Base-by-base conservation (phyloP, 2,329 filamentous ascomycete species). In the Fusarium concolor region DNA sequence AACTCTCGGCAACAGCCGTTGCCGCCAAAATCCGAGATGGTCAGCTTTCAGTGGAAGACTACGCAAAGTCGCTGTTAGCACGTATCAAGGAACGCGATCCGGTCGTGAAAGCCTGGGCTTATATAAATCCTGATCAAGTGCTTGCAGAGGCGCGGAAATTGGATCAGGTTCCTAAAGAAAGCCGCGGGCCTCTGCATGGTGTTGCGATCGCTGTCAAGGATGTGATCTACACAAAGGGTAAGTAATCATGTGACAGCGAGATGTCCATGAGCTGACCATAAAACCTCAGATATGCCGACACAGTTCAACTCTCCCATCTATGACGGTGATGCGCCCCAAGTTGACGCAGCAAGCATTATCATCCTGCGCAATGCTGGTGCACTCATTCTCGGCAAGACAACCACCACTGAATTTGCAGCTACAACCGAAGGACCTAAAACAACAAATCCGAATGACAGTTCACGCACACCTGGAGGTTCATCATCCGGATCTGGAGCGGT, bases 401-500 rank as follows among this genome's bases (percentile, higher is more conserved):
- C 62, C 1, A 65, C 62, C 1, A 89, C 88, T 0, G 86, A 89
- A 70, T 89, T 90, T 65, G 84, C 87, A 0, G 82, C 83, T 0
- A 86, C 82, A 0, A 79, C 78, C 0, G 72, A 78, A 8, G 87
- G 87, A 0, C 80, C 83, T 0, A 78, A 79, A 37, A 88, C 86
- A 0, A 72, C 76, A 3, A 91, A 91, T 67, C 86, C 88, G 0
- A 91, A 91, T 59, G 89, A 91, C 70, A 75, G 79, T 2, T 83
- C 81, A 0, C 82, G 90, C 1, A 90, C 88, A 0, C 88, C 89
- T 0, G 88, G 89, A 2, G 88, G 89, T n/a, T 90, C 88, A 0
- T 90, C 87, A 0, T 87, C 86, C 0, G 89, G 89, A 0, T 90
- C 88, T 1, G 88, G 82, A 1, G 88, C 88, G 0, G 88, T 87